Conservation (phyloP, 2,329 filamentous ascomycete species). For the Cladosporium colombiae region DNA sequence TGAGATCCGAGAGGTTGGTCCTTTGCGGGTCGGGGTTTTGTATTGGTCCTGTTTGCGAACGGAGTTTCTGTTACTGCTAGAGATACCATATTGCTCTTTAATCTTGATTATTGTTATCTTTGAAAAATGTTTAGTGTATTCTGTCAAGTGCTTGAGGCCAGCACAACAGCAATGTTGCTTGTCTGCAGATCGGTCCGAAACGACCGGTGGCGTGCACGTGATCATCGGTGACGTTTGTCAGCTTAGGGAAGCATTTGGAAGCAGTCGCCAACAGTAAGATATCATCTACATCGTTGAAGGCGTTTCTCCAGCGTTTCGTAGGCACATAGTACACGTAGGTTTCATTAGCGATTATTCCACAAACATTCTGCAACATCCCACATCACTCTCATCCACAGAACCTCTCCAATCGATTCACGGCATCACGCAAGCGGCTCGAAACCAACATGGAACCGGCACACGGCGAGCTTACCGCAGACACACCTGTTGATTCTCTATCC, state of each 20-base stretch:
- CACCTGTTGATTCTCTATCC: not conserved
- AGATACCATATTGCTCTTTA: not conserved
- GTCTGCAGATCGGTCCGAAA: not conserved
- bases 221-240: constrained; percentile 12
- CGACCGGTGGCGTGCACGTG: constrained; percentile 1
- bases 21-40: not conserved
- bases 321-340: constrained; percentile 3
- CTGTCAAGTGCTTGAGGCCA: too few relatives aligned
- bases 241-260: constrained; percentile 14
- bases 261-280: constrained; percentile 2
- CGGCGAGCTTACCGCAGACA: not conserved
- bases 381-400: not conserved
- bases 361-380: not conserved
- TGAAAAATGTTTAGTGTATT: not conserved
- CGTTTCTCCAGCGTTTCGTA: not conserved
- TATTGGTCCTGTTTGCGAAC: not conserved
- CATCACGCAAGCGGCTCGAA: not conserved
- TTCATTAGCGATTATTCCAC: not conserved
- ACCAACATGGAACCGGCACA: not conserved
- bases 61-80: not conserved
- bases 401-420: not conserved
- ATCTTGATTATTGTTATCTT: not conserved
- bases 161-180: not conserved
- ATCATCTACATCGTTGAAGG: constrained; percentile 18
- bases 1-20: not conserved